These are phyloP conservation scores for Petrea volubilis DNA, from an alignment of 257 asterid species.

Conservation along the genomic window DNA sequence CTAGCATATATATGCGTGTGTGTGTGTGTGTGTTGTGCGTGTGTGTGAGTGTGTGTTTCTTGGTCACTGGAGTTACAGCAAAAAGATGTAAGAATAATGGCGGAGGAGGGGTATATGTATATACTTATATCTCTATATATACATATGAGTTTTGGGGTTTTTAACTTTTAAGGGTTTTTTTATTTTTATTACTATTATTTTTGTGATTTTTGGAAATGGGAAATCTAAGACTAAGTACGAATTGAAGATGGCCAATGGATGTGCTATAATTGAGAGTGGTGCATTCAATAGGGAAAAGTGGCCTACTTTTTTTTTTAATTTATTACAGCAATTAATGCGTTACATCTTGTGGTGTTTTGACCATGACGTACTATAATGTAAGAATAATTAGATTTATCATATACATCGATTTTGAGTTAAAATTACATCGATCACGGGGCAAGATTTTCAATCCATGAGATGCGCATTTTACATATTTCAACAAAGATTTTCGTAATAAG, in stretches of 20 bases:
- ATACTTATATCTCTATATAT: neutral
- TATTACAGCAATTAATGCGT: too few relatives aligned
- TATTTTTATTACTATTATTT: too few relatives aligned
- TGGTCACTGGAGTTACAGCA: neutral
- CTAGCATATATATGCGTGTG: neutral
- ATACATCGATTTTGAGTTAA: too few relatives aligned
- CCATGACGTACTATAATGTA: too few relatives aligned
- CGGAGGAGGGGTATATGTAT: neutral
- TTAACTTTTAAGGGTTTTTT: neutral
- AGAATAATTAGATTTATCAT: too few relatives aligned
- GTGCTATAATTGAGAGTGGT: constrained; percentile 25
- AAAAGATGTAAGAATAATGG: neutral
- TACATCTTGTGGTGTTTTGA: too few relatives aligned
- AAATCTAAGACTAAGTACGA: constrained; percentile 14
- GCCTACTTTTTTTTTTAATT: neutral
- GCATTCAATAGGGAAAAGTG: constrained; percentile 19
- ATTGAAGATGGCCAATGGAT: constrained; percentile 2
- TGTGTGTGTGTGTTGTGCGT: too few relatives aligned
- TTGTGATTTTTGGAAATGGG: constrained; percentile 7
- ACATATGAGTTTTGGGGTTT: neutral
- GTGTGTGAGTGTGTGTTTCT: too few relatives aligned
- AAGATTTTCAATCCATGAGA: too few relatives aligned
- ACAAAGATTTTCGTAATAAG: too few relatives aligned
- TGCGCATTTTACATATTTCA: too few relatives aligned
- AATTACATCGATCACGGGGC: too few relatives aligned